Conservation (phyloP, 176 grass and related monocot genomes). For the Carex myosuroides region DNA sequence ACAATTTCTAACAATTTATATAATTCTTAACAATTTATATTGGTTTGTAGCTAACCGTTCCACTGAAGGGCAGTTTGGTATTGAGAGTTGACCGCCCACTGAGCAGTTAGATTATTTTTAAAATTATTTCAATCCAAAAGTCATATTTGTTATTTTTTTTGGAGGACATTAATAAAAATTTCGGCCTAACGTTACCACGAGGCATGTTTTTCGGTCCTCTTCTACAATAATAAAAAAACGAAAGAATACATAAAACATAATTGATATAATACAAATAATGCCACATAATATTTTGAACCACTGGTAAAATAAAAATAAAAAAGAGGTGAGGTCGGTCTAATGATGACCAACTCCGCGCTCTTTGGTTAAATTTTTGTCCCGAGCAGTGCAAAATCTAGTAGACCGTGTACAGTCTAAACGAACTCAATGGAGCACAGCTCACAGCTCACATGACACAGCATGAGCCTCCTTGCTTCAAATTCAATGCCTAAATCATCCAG, state of each 20-base stretch:
- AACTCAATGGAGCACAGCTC: slow-evolving; percentile 13
- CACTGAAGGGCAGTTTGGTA: too few relatives aligned
- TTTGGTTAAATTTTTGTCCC: not conserved
- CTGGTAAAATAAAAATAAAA: not conserved
- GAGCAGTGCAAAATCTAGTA: slow-evolving; percentile 15
- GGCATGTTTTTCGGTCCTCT: too few relatives aligned
- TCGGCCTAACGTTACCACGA: too few relatives aligned
- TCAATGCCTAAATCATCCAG: not conserved
- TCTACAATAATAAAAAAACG: too few relatives aligned
- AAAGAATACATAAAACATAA: not conserved
- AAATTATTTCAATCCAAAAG: too few relatives aligned
- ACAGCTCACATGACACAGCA: not conserved
- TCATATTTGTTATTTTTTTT: too few relatives aligned
- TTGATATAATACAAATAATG: not conserved
- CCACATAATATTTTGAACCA: not conserved
- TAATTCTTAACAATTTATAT: too few relatives aligned
- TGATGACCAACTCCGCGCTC: not conserved
- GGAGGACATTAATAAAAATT: too few relatives aligned
- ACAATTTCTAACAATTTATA: too few relatives aligned
- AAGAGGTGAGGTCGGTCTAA: not conserved
- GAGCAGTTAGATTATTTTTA: too few relatives aligned
- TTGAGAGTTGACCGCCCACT: too few relatives aligned
- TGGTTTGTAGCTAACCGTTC: too few relatives aligned
- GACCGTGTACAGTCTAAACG: slow-evolving; percentile 7
- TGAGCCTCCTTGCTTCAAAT: not conserved